Percentiles rank a stretch among this genome's conserved stretches.
Evolutionary conservation across 768 basidiomycete genomes (phyloP).

Genomic region (Leccinum pellstonianum): DNA sequence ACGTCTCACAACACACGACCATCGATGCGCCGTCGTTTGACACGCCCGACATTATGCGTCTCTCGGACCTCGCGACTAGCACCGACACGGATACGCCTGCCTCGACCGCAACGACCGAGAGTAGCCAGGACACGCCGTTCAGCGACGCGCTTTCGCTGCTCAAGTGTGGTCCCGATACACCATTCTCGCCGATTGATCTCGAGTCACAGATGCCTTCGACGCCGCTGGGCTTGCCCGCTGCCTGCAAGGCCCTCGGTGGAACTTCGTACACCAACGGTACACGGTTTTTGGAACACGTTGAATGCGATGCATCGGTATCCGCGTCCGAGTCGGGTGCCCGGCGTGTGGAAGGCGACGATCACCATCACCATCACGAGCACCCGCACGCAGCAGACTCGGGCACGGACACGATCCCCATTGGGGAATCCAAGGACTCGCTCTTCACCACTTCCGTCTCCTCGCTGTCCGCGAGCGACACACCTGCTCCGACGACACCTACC

Average conservation of each 20-base stretch:
- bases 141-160: slow-evolving; percentile 17
- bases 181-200: slow-evolving; percentile 10
- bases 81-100: slow-evolving; percentile 11
- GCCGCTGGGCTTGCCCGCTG: slow-evolving; percentile 6
- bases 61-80: slow-evolving; percentile 16
- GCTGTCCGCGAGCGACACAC: slow-evolving; percentile 19
- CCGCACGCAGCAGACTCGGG: not conserved
- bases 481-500: slow-evolving; percentile 28
- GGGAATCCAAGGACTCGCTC: slow-evolving; percentile 31
- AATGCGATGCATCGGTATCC: slow-evolving; percentile 8
- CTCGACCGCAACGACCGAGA: slow-evolving; percentile 9
- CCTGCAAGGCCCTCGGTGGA: not conserved
- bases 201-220: slow-evolving; percentile 10
- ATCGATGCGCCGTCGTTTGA: slow-evolving; percentile 5
- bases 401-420: slow-evolving; percentile 12
- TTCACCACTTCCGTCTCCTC: slow-evolving; percentile 29
- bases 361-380: not conserved
- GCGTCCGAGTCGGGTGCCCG: slow-evolving; percentile 9
- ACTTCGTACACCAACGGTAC: slow-evolving; percentile 6
- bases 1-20: not conserved
- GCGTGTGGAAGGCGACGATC: not conserved
- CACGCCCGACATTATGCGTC: slow-evolving; percentile 15
- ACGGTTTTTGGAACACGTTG: slow-evolving; percentile 27
- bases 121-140: slow-evolving; percentile 18
- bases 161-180: slow-evolving; percentile 17